Evolutionary conservation across 257 asterid species (phyloP), one percentile per base, ranked within the genome.

Genomic region (Solanum gandarillasii): DNA sequence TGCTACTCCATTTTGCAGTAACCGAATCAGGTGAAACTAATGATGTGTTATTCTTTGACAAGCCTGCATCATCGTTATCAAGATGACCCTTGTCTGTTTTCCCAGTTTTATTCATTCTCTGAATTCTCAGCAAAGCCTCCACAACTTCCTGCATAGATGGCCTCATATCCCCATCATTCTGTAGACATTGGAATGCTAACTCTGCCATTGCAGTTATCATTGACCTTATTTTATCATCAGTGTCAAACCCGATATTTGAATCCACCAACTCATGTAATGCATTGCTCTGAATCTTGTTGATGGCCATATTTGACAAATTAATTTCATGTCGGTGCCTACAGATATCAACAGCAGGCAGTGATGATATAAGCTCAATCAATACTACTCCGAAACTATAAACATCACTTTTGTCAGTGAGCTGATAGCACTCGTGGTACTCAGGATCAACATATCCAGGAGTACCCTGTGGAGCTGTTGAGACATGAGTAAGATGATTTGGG

Each of bases 391-490:
- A 96, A 89, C 99, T 96, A 55, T 92, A 96, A 2, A 93, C 98
- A 39, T 95, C 98, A 27, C 98, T 96, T 34, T 89, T 96, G 55
- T 95, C 96, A 0, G 98, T 96, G 23, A 96, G 93, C 41, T 94
- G 94, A 92, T 95, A 96, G 90, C 93, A 94, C 35, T 94, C 92
- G 75, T 95, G 93, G 87, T 96, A 95, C 91, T 95, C 98, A 0
- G 98, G 98, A 88, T 96, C 97, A 2, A 95, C 99, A 32, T 95
- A 96, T 87, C 98, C 98, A 0, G 98, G 99, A 7, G 98, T 95
- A 23, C 99, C 99, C 87, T 96, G 99, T 35, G 99, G 98, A 34
- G 98, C 98, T 4, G 98, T 95, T 18, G 99, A 93, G 85, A 94
- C 93, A 39, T 96, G 99, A 5, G 96, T 95, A 27, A 87, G 95